Evolutionary conservation across 805 yeast species (phyloP).

Genomic region (Saccharomycopsis synnaedendra): DNA sequence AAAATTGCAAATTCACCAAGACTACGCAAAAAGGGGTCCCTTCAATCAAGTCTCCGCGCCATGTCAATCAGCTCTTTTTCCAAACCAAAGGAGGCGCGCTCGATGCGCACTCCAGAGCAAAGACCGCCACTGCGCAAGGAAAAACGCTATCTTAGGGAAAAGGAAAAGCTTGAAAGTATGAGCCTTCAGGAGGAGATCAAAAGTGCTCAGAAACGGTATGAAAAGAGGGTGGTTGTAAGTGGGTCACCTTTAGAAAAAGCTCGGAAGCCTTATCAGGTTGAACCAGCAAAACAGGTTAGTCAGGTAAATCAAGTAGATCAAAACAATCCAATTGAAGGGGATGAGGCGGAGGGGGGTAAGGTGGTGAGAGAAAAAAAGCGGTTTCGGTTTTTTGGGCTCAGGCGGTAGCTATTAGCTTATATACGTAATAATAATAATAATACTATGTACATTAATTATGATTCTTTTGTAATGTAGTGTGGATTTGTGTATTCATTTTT

Average conservation of each 20-base stretch:
- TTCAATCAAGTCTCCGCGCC: background rate
- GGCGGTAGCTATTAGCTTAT: too few species aligned
- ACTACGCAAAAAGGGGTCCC: slow-evolving; percentile 2
- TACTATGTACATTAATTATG: too few species aligned
- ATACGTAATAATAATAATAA: too few species aligned
- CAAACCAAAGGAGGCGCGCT: background rate
- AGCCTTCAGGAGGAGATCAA: slow-evolving; percentile 4
- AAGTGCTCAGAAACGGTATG: background rate
- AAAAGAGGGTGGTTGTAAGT: background rate
- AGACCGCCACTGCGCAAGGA: background rate
- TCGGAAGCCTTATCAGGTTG: background rate
- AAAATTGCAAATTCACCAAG: background rate
- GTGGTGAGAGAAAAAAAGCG: too few species aligned
- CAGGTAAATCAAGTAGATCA: background rate
- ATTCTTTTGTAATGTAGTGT: too few species aligned
- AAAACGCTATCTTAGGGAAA: slow-evolving; percentile 7
- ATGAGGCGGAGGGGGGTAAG: background rate
- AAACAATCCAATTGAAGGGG: background rate
- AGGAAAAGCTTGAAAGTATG: slow-evolving; percentile 7
- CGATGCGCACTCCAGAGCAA: background rate
- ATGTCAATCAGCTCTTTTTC: slow-evolving; percentile 4
- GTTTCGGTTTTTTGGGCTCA: too few species aligned
- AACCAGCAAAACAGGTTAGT: background rate
- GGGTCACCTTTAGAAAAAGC: background rate
- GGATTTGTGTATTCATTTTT: too few species aligned